Evolutionary conservation across 495 filamentous ascomycete species (phyloP), one percentile per base, ranked within the genome.

Genomic region (Aspergillus incahuasiensis): DNA sequence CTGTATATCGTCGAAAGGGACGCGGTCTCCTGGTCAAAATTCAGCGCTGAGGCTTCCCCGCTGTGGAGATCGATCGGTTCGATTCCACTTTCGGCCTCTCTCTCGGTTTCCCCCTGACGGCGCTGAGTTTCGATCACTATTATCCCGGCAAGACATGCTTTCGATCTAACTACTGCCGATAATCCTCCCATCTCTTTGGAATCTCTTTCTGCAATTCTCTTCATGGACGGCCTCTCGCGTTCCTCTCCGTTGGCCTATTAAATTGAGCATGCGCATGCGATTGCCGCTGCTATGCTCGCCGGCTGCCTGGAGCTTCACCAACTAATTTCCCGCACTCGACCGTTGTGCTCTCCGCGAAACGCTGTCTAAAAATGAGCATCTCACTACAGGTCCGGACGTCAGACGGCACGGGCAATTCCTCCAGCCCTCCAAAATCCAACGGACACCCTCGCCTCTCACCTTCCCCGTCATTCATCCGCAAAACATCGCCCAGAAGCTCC

Each of bases 381-480:
- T 61, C 68, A 20, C 64, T 80, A 21, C 75, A 77, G 11, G 74
- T 72, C 62, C 72, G 70, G 61, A 72, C 76, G 19, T 75, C 74
- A 4, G 74, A 71, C 47, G 69, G 73, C 62, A 63, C 70, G 25
- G 53, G 45, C 54, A 67, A 46, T 58, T 71, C 48, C 74, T 82
- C 48, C 62, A 84, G 68, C 71, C 77, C 57, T 75, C 79, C 73
- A 20, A 76, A 72, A 48, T 68, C 66, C 21, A 77, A 69, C 77
- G 79, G 67, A 72, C 79, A 71, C 67, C 80, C 69, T 77, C 81
- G 74, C 71, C 74, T 68, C 63, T 84, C 60, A 74, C 82, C 63
- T 67, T 82, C 70, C 59, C 66, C 68, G 57, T 79, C 70, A 70
- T 80, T 67, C 74, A 72, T 54, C 68, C 62, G 59, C 18, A 83